phyloP scores from a whole-genome alignment of 2,329 filamentous ascomycete species.

The Fusarium sp. region DNA sequence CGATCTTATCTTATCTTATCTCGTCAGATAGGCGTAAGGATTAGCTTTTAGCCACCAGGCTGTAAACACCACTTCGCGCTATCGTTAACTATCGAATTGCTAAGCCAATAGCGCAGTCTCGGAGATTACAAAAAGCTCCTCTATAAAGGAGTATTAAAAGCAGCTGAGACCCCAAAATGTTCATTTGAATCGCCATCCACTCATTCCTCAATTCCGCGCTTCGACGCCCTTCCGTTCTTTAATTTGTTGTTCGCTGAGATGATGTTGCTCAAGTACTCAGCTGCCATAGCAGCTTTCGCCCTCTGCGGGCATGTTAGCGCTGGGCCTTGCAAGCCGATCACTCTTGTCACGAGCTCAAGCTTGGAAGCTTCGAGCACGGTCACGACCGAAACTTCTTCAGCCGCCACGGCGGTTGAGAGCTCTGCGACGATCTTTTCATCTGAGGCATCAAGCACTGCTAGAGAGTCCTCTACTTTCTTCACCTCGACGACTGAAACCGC shows the following conservation, averaged over 20 bases:
- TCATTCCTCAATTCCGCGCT: background rate
- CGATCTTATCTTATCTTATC: background rate
- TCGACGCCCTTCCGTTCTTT: background rate
- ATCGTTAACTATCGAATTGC: background rate
- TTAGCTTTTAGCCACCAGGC: too few relatives aligned
- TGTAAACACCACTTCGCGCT: background rate
- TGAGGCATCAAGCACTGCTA: rapidly evolving
- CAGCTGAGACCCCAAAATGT: rapidly evolving
- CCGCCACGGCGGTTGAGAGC: background rate
- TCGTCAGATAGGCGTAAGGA: background rate
- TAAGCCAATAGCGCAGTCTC: background rate
- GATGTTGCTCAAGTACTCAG: background rate
- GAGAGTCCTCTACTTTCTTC: background rate
- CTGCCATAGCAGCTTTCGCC: background rate
- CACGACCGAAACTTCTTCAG: background rate
- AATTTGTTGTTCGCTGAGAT: slow-evolving; percentile 14
- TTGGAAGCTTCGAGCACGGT: rapidly evolving
- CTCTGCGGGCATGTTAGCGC: background rate
- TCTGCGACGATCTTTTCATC: slow-evolving; percentile 44
- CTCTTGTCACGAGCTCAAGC: background rate
- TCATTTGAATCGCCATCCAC: rapidly evolving
- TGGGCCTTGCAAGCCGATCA: background rate
- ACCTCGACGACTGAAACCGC: background rate
- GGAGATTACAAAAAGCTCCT: background rate
- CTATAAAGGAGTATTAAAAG: rapidly evolving